A percentile compares a stretch with the other conserved stretches of the same genome.
Conservation (phyloP, 1,139 yeast species). For the Debaryomyces sp. region DNA sequence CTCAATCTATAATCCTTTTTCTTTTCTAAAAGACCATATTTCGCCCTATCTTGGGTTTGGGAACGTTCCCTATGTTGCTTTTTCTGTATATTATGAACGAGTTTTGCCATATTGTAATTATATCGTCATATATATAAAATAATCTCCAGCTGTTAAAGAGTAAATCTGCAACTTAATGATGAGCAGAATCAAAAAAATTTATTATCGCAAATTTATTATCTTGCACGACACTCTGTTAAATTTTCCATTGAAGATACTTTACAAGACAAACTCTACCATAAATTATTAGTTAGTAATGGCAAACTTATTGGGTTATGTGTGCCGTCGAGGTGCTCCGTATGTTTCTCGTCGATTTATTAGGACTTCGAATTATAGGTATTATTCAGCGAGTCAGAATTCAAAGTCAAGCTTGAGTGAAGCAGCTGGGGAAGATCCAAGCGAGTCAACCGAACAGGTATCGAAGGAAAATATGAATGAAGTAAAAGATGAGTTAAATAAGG, state of each 20-base stretch:
- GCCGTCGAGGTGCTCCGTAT: neutral
- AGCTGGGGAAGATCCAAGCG: neutral
- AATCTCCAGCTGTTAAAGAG: neutral
- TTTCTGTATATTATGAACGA: constrained; percentile 89
- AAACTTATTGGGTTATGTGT: neutral
- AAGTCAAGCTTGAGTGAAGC: neutral
- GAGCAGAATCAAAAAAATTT: constrained; percentile 11
- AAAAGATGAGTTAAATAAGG: neutral
- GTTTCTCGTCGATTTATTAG: neutral
- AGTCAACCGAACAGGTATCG: neutral
- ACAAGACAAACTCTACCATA: neutral
- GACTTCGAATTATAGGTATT: neutral
- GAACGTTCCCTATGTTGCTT: constrained; percentile 95
- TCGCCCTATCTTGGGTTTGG: constrained; percentile 73
- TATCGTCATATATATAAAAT: neutral
- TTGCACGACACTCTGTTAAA: neutral
- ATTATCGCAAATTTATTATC: constrained; percentile 8
- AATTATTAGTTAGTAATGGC: neutral
- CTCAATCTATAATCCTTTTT: constrained; percentile 91
- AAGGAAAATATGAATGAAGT: neutral
- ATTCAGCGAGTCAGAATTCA: neutral
- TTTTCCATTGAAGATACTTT: neutral
- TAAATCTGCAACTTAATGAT: constrained; percentile 4
- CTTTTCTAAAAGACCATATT: constrained; percentile 86
- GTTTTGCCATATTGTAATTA: constrained; percentile 59